Conservation (phyloP, 768 basidiomycete genomes). For the Obba rivulosa region DNA sequence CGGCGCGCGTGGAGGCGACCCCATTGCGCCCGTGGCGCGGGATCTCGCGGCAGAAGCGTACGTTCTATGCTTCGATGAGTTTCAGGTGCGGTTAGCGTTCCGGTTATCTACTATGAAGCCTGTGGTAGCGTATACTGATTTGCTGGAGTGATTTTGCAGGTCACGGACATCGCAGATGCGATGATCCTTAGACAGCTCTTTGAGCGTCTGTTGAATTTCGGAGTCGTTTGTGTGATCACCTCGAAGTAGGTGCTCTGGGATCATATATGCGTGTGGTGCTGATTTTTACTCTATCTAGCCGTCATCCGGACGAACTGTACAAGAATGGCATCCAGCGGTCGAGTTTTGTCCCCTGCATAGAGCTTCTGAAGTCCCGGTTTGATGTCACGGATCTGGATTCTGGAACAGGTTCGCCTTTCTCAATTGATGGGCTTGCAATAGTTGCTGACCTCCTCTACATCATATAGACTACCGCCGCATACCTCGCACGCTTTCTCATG, state of each 20-base stretch:
- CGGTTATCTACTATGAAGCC: background rate
- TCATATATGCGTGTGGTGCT: background rate
- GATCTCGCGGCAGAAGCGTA: conserved; percentile 81
- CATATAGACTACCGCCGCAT: conserved; percentile 86
- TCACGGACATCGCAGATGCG: conserved; percentile 96
- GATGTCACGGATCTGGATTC: conserved; percentile 91
- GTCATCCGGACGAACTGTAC: conserved; percentile 95
- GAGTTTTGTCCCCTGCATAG: conserved; percentile 93
- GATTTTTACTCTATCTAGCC: conserved; percentile 42
- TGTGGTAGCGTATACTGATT: conserved; percentile 11
- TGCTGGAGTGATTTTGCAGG: conserved; percentile 35
- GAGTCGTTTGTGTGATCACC: conserved; percentile 93
- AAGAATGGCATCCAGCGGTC: conserved; percentile 97
- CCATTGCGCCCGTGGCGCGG: conserved; percentile 81
- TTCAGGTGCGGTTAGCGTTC: conserved; percentile 60
- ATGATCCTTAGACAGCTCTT: conserved; percentile 94
- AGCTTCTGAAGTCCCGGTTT: conserved; percentile 83
- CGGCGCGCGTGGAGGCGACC: conserved; percentile 69
- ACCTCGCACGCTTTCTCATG: conserved; percentile 87
- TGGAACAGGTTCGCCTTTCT: conserved; percentile 66
- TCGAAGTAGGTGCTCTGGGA: conserved; percentile 71
- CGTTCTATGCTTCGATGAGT: conserved; percentile 95
- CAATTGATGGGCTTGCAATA: background rate
- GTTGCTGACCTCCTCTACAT: background rate
- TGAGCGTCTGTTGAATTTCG: conserved; percentile 79